Evolutionary conservation across 495 filamentous ascomycete genomes (phyloP), one percentile per base, ranked within the genome.

Genomic region (Lasiosphaeria ovina): DNA sequence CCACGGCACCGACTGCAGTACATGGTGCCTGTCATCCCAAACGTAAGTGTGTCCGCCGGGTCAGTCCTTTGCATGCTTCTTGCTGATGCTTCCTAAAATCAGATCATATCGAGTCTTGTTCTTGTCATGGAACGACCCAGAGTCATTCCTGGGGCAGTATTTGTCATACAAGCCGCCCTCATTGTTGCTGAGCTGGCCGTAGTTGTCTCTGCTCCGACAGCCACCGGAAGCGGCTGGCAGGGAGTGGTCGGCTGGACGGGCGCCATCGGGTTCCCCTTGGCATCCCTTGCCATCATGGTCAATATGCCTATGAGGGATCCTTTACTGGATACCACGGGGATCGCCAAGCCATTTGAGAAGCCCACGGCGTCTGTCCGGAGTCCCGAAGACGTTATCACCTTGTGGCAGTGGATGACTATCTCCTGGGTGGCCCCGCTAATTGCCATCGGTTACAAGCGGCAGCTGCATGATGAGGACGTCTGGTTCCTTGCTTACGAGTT

Each of bases 381-480:
- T 52, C 91, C 91, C n/a, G 91, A 95, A 69, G 91, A 95, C 65
- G 83, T 88, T 60, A 68, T 94, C 44, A 87, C 79, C 24, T 77
- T 90, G 1, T 93, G 88, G 87, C 89, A 93, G 66, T 95, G 86
- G 67, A 85, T 91, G 75, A 86, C 84, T 3, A 87, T 95, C 5
- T 91, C 89, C 0, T 95, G 91, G 91, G 86, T 95, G 83, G 76
- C 77, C 3, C 87, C 90, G 0, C 72, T 95, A 34, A 91, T 93
- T 47, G 72, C 78, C 2, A 59, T 82, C 17, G 90, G 88, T 5
- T 80, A 77, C 42, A 77, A 77, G 35, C 75, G 83, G 56, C 83
- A 88, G 67, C 68, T 95, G 4, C 74, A 92, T 64, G 85, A 93
- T 50, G 80, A 86, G 53, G 90, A 94, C 70, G 89, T 95, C 4